Conservation (phyloP, 2,329 filamentous ascomycete genomes). For the Juglanconis oblonga region DNA sequence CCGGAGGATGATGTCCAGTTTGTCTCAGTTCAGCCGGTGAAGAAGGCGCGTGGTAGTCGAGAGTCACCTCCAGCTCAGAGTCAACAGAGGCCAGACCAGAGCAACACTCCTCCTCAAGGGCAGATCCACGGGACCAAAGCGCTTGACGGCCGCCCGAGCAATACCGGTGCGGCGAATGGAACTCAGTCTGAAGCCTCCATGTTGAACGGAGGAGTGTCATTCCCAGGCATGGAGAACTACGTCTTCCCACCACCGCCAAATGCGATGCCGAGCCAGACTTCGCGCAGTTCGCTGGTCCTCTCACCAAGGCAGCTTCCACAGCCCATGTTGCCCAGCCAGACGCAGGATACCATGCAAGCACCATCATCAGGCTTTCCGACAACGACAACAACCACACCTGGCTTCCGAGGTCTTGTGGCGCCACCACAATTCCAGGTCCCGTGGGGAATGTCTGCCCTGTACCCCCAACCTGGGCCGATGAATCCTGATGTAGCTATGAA, state of each 20-base stretch:
- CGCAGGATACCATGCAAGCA: background rate
- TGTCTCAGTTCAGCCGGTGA: constrained; percentile 19
- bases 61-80: background rate
- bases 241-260: constrained; percentile 15
- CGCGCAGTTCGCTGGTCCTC: constrained; percentile 16
- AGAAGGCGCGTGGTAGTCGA: constrained; percentile 15
- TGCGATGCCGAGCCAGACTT: background rate
- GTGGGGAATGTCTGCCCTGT: constrained; percentile 9
- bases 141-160: background rate
- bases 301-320: constrained; percentile 20
- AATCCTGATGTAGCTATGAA: background rate
- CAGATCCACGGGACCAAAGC: background rate
- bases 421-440: background rate
- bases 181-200: background rate
- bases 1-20: constrained; percentile 21
- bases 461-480: constrained; percentile 3
- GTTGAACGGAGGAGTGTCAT: constrained; percentile 1
- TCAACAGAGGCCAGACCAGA: background rate
- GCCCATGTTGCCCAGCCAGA: background rate
- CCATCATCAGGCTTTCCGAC: background rate
- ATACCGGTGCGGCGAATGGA: background rate
- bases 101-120: background rate
- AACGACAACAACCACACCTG: background rate
- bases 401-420: background rate
- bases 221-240: constrained; percentile 18